A percentile compares a stretch with the other conserved stretches of the same genome.
Conservation (phyloP, 75 land plant genomes). For the Picea glauca region DNA sequence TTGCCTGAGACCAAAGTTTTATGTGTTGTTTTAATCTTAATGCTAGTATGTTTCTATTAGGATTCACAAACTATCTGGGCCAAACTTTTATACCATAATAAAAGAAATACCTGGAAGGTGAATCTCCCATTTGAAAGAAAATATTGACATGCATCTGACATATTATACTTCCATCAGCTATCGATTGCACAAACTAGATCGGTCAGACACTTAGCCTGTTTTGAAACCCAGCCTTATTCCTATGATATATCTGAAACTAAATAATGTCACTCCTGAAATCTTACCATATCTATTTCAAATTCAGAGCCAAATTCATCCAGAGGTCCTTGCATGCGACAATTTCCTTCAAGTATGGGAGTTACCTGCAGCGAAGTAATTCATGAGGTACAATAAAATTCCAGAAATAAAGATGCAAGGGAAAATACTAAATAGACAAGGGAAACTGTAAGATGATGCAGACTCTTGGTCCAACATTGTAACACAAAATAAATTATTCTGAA, state of each 20-base stretch:
- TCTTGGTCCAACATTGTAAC: background rate
- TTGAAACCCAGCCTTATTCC: background rate
- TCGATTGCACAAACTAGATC: background rate
- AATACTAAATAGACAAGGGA: background rate
- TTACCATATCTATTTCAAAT: constrained; percentile 22
- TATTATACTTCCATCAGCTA: background rate
- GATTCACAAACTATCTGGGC: too few species aligned
- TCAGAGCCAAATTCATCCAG: constrained; percentile 23
- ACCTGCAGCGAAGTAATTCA: constrained; percentile 18
- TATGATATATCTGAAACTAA: background rate
- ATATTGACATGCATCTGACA: too few species aligned
- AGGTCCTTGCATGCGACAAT: constrained; percentile 40
- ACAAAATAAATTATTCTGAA: constrained; percentile 2
- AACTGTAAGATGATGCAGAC: background rate
- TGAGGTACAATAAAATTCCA: background rate
- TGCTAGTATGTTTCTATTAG: too few species aligned
- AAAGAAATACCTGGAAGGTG: too few species aligned
- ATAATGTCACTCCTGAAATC: background rate
- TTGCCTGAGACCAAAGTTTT: too few species aligned
- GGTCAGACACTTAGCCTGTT: background rate
- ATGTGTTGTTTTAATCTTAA: too few species aligned
- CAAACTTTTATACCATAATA: too few species aligned
- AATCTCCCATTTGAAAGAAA: too few species aligned
- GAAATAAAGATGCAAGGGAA: background rate
- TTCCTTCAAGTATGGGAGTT: constrained; percentile 37